phyloP scores from a whole-genome alignment of 2,329 filamentous ascomycete genomes.

The Ceratocystis eucalypticola region DNA sequence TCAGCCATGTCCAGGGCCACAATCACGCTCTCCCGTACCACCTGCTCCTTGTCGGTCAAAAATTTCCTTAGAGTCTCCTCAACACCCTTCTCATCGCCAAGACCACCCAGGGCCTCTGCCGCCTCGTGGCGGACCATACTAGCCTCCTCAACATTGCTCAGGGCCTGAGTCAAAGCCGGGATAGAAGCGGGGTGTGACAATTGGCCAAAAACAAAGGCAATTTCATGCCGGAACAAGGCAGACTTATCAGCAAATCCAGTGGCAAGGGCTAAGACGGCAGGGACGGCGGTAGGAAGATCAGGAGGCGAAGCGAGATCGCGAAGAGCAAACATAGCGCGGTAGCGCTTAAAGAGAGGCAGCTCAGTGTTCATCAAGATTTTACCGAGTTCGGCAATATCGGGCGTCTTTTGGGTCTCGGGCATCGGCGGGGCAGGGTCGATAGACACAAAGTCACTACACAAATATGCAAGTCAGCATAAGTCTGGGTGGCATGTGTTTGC shows the following conservation, averaged over 20 bases:
- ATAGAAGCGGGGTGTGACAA: constrained; percentile 94
- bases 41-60: constrained; percentile 77
- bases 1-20: constrained; percentile 97
- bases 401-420: constrained; percentile 50
- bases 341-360: constrained; percentile 75
- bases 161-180: constrained; percentile 63
- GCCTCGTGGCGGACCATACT: constrained; percentile 98
- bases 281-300: constrained; percentile 73
- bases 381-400: constrained; percentile 55
- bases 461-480: constrained; percentile 23
- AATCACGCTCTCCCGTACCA: constrained; percentile 87
- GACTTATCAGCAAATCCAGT: constrained; percentile 75
- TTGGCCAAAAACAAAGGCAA: constrained; percentile 96
- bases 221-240: constrained; percentile 91
- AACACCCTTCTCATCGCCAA: constrained; percentile 87
- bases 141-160: constrained; percentile 67
- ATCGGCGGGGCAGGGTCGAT: constrained; percentile 89
- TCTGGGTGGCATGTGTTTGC: constrained; percentile 18
- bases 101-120: constrained; percentile 83
- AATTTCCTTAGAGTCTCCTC: constrained; percentile 74
- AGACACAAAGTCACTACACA: constrained; percentile 73
- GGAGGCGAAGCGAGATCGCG: constrained; percentile 90
- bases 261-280: constrained; percentile 75
- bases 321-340: constrained; percentile 95
- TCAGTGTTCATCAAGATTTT: constrained; percentile 64